These are phyloP conservation scores for Periglandula ipomoeae DNA, from an alignment of 2,329 filamentous ascomycete genomes.

Conservation along the genomic window DNA sequence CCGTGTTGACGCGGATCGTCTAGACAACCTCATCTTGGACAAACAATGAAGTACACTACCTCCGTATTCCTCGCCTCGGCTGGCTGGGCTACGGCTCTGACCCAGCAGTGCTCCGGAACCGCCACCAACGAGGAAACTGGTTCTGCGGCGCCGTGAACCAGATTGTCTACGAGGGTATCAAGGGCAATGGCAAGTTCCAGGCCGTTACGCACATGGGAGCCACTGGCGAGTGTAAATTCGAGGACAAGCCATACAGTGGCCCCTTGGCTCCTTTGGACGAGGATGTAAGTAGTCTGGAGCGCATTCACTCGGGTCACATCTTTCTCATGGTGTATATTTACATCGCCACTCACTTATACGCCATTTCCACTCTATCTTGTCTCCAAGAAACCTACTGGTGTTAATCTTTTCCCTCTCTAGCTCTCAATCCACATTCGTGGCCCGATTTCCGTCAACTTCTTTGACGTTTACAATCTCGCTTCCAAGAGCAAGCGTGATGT, in stretches of 20 bases:
- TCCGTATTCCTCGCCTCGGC: slow-evolving; percentile 18
- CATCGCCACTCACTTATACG: too few species aligned
- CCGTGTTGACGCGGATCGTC: neutral
- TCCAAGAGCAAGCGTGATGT: slow-evolving; percentile 19
- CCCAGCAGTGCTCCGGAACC: slow-evolving; percentile 26
- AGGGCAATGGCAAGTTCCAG: slow-evolving; percentile 52
- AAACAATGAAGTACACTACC: slow-evolving; percentile 22
- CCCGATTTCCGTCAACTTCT: slow-evolving; percentile 54
- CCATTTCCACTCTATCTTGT: too few species aligned
- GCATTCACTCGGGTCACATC: neutral
- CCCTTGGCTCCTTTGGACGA: slow-evolving; percentile 58
- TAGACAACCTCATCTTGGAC: neutral
- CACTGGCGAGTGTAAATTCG: slow-evolving; percentile 43
- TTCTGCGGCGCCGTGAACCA: slow-evolving; percentile 57
- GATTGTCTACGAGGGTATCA: slow-evolving; percentile 59
- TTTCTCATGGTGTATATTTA: neutral
- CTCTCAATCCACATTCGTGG: slow-evolving; percentile 66
- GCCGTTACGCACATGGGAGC: slow-evolving; percentile 52
- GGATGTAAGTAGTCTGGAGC: slow-evolving; percentile 44
- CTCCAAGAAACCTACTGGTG: too few species aligned
- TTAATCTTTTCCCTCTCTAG: too few species aligned
- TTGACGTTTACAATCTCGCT: slow-evolving; percentile 59
- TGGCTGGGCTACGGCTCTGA: slow-evolving; percentile 21
- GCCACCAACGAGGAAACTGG: slow-evolving; percentile 44
- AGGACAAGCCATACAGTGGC: slow-evolving; percentile 45